phyloP scores from a whole-genome alignment of 2,329 filamentous ascomycete genomes.

The Hymenoscyphus infarciens region DNA sequence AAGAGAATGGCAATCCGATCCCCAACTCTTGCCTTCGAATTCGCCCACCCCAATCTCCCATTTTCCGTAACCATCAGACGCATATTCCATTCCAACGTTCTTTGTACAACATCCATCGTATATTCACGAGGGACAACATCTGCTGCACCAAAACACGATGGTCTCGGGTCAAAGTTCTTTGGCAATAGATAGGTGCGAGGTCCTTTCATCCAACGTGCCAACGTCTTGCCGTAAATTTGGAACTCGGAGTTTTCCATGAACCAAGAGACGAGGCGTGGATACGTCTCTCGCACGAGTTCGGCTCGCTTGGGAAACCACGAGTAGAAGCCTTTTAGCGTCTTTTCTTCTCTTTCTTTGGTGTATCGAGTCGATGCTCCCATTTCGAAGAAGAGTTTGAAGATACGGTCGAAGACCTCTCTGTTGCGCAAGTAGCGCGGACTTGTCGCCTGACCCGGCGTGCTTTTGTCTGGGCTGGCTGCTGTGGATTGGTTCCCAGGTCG shows the following conservation, averaged over 20 bases:
- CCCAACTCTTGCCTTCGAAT: background rate
- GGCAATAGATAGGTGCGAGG: background rate
- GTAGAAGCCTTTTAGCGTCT: background rate
- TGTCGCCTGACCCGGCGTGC: background rate
- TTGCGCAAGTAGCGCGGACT: background rate
- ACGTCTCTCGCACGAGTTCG: background rate
- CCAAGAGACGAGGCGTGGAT: background rate
- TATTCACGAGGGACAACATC: background rate
- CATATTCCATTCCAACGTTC: conserved; percentile 1
- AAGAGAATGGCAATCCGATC: conserved; percentile 1
- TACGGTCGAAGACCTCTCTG: background rate
- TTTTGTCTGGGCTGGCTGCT: background rate
- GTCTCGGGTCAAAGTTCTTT: background rate
- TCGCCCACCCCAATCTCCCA: background rate
- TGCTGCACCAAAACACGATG: background rate
- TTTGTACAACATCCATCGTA: background rate
- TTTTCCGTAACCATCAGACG: background rate
- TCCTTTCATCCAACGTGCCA: background rate
- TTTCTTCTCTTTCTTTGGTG: background rate
- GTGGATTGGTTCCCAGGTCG: background rate
- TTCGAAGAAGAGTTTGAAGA: background rate
- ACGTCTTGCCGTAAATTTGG: background rate
- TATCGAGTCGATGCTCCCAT: background rate
- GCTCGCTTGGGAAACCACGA: background rate
- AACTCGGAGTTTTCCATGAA: background rate